phyloP scores from a whole-genome alignment of 805 yeast genomes.

The Sungouiella thailandica region DNA sequence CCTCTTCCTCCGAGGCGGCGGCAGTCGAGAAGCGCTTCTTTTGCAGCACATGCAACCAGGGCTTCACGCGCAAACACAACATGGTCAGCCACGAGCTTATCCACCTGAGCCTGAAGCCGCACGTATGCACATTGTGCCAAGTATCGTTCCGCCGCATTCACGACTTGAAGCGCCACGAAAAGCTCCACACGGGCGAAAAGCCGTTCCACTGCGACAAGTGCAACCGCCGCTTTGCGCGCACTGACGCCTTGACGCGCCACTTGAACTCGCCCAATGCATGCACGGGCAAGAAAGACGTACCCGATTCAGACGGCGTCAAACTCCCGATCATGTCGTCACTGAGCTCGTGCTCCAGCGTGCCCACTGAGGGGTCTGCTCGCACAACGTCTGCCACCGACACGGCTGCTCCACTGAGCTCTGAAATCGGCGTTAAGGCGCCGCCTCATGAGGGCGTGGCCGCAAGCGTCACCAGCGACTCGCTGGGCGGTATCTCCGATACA shows the following conservation, averaged over 20 bases:
- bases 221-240: slow-evolving; percentile 62
- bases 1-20: background rate
- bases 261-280: slow-evolving; percentile 42
- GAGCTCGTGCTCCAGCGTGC: slow-evolving; percentile 5
- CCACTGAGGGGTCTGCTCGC: slow-evolving; percentile 1
- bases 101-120: slow-evolving; percentile 63
- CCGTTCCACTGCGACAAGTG: slow-evolving; percentile 62
- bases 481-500: slow-evolving; percentile 1
- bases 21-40: slow-evolving; percentile 30
- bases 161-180: slow-evolving; percentile 71
- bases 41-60: slow-evolving; percentile 58
- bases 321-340: slow-evolving; percentile 4
- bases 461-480: slow-evolving; percentile 1
- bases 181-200: slow-evolving; percentile 71
- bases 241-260: slow-evolving; percentile 73
- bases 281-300: slow-evolving; percentile 1
- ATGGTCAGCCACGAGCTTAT: slow-evolving; percentile 67
- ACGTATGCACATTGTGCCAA: slow-evolving; percentile 55
- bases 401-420: too few relatives aligned
- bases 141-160: slow-evolving; percentile 65
- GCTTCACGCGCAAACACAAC: slow-evolving; percentile 69
- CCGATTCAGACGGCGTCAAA: too few relatives aligned
- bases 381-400: background rate
- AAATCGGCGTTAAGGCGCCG: too few relatives aligned
- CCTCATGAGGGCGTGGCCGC: background rate